Evolutionary conservation across 2,329 filamentous ascomycete genomes (phyloP), one percentile per base, ranked within the genome.

Genomic region (Arthroderma sp.): DNA sequence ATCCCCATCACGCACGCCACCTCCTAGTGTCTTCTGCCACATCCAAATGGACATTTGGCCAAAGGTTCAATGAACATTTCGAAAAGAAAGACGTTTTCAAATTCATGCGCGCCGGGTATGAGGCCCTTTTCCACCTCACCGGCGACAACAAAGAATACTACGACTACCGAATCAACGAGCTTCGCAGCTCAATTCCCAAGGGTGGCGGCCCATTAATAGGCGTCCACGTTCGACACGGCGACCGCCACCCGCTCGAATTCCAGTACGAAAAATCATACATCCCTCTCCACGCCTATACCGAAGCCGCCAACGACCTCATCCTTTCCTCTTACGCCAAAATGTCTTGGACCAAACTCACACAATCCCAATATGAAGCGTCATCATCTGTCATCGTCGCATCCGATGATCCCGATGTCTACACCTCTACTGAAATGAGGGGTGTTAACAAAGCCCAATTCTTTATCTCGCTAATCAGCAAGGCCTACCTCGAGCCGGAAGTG

Each of bases 201-300:
- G 61, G 68, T 5, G 72, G 74, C 41, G 70, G 76, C 10, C 68
- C 71, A 3, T 61, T 76, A 30, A 68, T 93, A 34, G 86, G 83
- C 22, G 63, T 91, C 42, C 87, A 94, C 53, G 75, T 94, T 47
- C 82, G 86, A 8, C 82, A 80, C 45, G 86, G 86, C 29, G 86
- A 94, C 59, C 70, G 77, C 6, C 84, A 86, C 53, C 86, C 86
- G 0, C 70, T 78, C 46, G 84, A 89, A 59, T 81, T 74, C 54
- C 82, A 88, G 59, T 89, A 87, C 62, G 73, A 75, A 38, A 74
- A 80, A 44, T 82, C 83, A 29, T 93, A 93, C 57, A 77, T 93
- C 11, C 87, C 87, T 0, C 68, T 85, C 0, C 74, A 81, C 43
- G 65, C 75, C 27, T 94, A 86, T 58, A 66, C 72, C 29, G 70